These are phyloP conservation scores for Epichloe baconii DNA, from an alignment of 2,329 filamentous ascomycete genomes.

Conservation along the genomic window DNA sequence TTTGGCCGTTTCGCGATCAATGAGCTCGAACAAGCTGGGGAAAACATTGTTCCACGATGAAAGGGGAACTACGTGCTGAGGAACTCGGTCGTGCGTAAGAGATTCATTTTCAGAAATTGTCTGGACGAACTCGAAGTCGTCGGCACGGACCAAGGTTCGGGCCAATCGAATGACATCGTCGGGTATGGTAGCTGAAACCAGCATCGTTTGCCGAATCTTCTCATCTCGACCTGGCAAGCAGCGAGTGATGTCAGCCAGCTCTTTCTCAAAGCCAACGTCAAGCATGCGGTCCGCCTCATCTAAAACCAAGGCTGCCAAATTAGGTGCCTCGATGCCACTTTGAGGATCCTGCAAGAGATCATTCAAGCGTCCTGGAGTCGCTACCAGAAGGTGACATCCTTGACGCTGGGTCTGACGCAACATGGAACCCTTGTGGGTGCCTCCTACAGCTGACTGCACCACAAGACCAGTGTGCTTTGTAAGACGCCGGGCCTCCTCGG, in stretches of 20 bases:
- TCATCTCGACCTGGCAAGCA: constrained; percentile 49
- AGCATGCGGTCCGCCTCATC: constrained; percentile 98
- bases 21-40: constrained; percentile 66
- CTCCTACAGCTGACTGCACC: constrained; percentile 73
- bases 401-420: constrained; percentile 53
- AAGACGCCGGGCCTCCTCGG: constrained; percentile 62
- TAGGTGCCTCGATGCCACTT: constrained; percentile 55
- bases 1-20: constrained; percentile 43
- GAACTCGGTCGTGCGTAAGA: constrained; percentile 73
- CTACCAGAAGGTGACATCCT: constrained; percentile 82
- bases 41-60: constrained; percentile 61
- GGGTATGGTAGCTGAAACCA: constrained; percentile 92
- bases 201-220: constrained; percentile 72
- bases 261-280: constrained; percentile 73
- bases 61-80: constrained; percentile 61
- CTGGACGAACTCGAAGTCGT: constrained; percentile 77
- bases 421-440: constrained; percentile 62
- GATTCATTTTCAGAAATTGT: constrained; percentile 73
- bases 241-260: constrained; percentile 47
- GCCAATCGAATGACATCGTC: constrained; percentile 71
- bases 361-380: constrained; percentile 75
- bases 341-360: constrained; percentile 61
- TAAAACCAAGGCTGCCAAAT: constrained; percentile 83
- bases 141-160: constrained; percentile 59
- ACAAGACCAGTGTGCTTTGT: constrained; percentile 50